Evolutionary conservation across 441 rosid genomes (phyloP).

Genomic region (Pelargonium citronellum): DNA sequence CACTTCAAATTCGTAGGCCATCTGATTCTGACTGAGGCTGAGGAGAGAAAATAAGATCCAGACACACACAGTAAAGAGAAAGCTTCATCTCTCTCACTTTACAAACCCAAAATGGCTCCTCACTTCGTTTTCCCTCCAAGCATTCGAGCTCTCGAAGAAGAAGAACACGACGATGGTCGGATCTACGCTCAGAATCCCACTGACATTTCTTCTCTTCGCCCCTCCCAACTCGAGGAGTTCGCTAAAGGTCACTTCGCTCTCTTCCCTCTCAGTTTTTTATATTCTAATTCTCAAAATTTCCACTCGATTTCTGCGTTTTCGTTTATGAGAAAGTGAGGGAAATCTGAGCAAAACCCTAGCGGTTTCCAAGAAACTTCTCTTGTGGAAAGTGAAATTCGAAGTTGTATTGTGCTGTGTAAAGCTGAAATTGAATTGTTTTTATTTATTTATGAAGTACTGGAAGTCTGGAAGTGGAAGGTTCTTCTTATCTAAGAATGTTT

Average conservation of each 20-base stretch:
- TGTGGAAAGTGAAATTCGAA: background rate
- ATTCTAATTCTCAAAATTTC: background rate
- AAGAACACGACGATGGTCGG: constrained; percentile 46
- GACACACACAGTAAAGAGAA: background rate
- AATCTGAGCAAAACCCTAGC: constrained; percentile 1
- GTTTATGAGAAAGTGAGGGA: background rate
- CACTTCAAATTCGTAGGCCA: no score
- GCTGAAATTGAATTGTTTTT: no score
- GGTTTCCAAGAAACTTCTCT: background rate
- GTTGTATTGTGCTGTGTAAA: no score
- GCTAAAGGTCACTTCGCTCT: constrained; percentile 59
- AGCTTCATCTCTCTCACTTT: background rate
- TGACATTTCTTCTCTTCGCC: constrained; percentile 51
- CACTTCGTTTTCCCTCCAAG: constrained; percentile 67
- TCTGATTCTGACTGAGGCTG: no score
- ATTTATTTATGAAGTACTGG: no score
- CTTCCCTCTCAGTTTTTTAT: background rate
- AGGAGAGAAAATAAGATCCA: no score
- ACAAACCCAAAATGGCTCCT: constrained; percentile 47
- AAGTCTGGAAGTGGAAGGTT: no score
- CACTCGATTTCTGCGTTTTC: background rate
- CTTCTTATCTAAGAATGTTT: no score
- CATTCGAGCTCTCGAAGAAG: constrained; percentile 62
- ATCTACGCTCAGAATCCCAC: constrained; percentile 49
- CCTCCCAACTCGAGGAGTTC: constrained; percentile 74